These are phyloP conservation scores for Mucor ambiguus DNA, from an alignment of 371 early-diverging fungal species.

Conservation along the genomic window DNA sequence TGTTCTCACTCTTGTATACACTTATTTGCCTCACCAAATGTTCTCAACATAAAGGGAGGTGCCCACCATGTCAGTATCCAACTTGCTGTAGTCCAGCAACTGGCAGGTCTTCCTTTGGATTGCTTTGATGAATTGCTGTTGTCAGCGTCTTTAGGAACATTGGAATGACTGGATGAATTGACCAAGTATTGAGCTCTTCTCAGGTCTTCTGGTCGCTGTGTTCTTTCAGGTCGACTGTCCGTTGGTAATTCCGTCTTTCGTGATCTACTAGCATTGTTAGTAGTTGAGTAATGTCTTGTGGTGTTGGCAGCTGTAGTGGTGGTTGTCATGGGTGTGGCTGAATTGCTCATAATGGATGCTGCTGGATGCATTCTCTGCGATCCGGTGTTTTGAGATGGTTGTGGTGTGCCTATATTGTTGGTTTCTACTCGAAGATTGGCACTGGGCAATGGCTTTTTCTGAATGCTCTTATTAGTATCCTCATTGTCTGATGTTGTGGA, in stretches of 20 bases:
- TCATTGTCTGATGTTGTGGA: neutral
- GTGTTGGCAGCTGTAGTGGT: neutral
- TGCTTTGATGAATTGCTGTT: neutral
- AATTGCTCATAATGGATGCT: neutral
- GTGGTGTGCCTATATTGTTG: neutral
- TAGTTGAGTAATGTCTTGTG: neutral
- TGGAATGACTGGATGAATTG: neutral
- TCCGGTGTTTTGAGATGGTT: neutral
- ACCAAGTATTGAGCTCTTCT: conserved; percentile 20
- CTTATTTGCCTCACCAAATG: conserved; percentile 23
- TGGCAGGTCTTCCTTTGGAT: conserved; percentile 12
- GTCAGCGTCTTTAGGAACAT: neutral
- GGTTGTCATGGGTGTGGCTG: conserved; percentile 2
- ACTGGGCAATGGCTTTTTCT: conserved; percentile 1
- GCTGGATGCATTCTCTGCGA: conserved; percentile 1
- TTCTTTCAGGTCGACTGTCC: conserved; percentile 12
- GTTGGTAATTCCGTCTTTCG: conserved; percentile 7
- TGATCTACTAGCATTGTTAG: neutral
- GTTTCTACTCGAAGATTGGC: conserved; percentile 8
- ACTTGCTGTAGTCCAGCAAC: conserved; percentile 40
- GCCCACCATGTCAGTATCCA: conserved; percentile 53
- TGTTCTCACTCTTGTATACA: neutral
- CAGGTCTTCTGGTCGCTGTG: conserved; percentile 20
- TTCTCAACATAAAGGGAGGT: conserved; percentile 35
- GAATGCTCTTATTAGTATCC: neutral